Percentiles rank a stretch among this genome's conserved stretches.
phyloP scores from a whole-genome alignment of 2,329 filamentous ascomycete species.

The Alternaria consortialis region DNA sequence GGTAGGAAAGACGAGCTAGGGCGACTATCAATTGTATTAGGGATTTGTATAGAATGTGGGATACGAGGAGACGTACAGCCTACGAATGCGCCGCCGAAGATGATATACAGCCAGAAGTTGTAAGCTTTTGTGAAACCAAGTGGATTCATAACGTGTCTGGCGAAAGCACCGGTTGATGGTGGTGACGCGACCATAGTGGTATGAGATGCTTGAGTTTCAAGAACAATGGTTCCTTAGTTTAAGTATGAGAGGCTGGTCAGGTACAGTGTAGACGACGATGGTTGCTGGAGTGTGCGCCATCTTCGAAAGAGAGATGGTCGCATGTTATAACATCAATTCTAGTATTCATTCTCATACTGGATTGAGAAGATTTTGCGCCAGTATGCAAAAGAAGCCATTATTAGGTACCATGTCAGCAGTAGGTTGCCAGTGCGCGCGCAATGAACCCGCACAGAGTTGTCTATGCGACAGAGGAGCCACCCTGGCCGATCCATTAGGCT shows the following conservation, averaged over 20 bases:
- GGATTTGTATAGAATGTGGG: conserved; percentile 11
- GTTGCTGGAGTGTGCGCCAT: background rate
- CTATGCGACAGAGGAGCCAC: background rate
- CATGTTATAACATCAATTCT: background rate
- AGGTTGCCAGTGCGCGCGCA: background rate
- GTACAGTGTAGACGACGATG: background rate
- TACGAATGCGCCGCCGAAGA: conserved; percentile 30
- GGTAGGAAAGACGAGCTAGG: conserved; percentile 59
- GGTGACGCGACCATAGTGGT: conserved; percentile 24
- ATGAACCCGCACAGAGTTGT: background rate
- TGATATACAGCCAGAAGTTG: conserved; percentile 63
- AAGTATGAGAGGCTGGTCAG: background rate
- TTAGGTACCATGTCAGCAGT: background rate
- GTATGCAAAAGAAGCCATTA: background rate
- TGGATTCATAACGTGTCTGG: conserved; percentile 41
- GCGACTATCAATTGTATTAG: conserved; percentile 43
- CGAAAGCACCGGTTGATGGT: conserved; percentile 19
- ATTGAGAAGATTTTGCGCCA: conserved; percentile 10
- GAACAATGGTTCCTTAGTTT: background rate
- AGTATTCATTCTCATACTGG: background rate
- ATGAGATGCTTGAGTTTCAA: background rate
- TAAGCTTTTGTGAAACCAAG: conserved; percentile 66
- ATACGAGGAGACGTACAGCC: conserved; percentile 19
- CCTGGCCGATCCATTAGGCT: background rate
- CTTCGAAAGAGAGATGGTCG: background rate